Evolutionary conservation across 306 rosid species (phyloP).

Genomic region (Gastrolobium bilobum): DNA sequence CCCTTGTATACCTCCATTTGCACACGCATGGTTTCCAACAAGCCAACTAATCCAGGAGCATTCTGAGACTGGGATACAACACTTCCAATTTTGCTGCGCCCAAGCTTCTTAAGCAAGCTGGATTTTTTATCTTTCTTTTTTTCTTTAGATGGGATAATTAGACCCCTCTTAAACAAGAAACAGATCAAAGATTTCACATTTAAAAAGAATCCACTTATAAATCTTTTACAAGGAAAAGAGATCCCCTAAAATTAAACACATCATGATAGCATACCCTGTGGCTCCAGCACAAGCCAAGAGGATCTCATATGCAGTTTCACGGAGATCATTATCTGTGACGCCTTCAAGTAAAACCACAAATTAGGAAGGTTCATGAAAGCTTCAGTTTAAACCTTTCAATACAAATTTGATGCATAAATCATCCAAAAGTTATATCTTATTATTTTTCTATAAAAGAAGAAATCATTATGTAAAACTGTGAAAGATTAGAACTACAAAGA

Average conservation of each 20-base stretch:
- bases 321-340: constrained; percentile 85
- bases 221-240: constrained; percentile 33
- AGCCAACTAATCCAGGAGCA: constrained; percentile 89
- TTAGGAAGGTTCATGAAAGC: constrained; percentile 33
- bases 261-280: constrained; percentile 71
- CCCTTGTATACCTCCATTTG: constrained; percentile 88
- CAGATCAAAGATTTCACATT: constrained; percentile 20
- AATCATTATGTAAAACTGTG: constrained; percentile 1
- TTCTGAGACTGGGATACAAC: constrained; percentile 77
- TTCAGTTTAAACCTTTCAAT: constrained; percentile 36
- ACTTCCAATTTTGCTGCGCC: constrained; percentile 93
- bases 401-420: constrained; percentile 38
- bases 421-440: constrained; percentile 21
- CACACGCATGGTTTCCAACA: constrained; percentile 95
- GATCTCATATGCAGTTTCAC: constrained; percentile 93
- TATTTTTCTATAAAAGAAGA: constrained; percentile 25
- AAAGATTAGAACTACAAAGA: constrained; percentile 35
- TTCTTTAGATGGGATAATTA: constrained; percentile 92
- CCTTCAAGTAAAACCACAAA: constrained; percentile 63
- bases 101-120: constrained; percentile 89
- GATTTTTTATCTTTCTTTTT: constrained; percentile 94
- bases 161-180: constrained; percentile 71
- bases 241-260: constrained; percentile 36
- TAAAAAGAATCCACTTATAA: constrained; percentile 35
- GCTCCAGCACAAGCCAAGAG: constrained; percentile 99